Evolutionary conservation across 352 stramenopile species (phyloP), one percentile per base, ranked within the genome.

Genomic region (Pythium aristosporum): DNA sequence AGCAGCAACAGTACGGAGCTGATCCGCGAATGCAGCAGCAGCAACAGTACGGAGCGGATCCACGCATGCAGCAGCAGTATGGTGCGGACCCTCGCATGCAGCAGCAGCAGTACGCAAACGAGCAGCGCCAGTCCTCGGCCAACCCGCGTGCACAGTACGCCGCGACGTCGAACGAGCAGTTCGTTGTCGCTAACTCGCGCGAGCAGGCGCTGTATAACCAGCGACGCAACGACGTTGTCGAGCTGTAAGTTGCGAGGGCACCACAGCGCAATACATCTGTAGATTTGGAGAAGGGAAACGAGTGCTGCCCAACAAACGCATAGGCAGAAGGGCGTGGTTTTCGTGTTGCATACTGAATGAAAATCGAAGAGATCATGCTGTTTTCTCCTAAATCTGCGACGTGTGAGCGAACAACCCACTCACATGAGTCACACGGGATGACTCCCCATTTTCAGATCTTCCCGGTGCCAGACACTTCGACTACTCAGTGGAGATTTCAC

Each of bases 161-260:
- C 2, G 53, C 57, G 42, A 48, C 39, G 43, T 52, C 55, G 9
- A 52, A 41, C 42, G 63, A 62, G 5, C 63, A 70, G 50, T 70
- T 49, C 37, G 13, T 52, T 9, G 53, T 68, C 30, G 48, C 54
- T 13, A 69, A 61, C 61, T 62, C 63, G 30, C 63, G 57, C 23
- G 62, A 70, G 50, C 56, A 70, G 63, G 63, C 57, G 25, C 48
- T 64, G 51, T 71, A 71, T 57, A 63, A 71, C 64, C 62, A 69
- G 42, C 65, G 66, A 28, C 66, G 66, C n/a, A 72, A 68, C 42
- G 66, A 72, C 43, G 66, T 72, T 10, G 60, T 72, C 7, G 66
- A 72, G 60, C 56, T 72, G 49, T 72, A 62, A 57, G 21, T 12
- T 39, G 34, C 16, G 39, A 3, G 18, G 15, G 1, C 39, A n/a